Evolutionary conservation across 177 flowering plant species (phyloP).

Genomic region (Vitis hybrid): DNA sequence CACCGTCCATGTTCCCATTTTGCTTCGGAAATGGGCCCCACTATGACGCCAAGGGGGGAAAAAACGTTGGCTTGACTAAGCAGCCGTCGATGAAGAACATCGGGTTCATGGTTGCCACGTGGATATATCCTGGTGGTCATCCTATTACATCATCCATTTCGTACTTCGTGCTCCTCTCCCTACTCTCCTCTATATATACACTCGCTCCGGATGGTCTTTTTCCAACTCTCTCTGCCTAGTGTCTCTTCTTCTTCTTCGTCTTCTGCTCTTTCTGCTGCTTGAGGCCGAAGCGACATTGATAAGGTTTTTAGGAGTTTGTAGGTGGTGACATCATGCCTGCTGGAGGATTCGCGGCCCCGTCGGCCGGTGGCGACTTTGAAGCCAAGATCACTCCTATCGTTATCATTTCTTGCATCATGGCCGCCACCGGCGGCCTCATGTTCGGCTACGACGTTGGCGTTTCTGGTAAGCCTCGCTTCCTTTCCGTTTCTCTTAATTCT

Average conservation of each 20-base stretch:
- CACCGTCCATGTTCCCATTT: neutral
- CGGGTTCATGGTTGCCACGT: neutral
- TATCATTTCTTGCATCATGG: slow-evolving; percentile 87
- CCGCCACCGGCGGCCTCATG: slow-evolving; percentile 94
- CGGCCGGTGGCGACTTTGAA: slow-evolving; percentile 58
- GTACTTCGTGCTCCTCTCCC: neutral
- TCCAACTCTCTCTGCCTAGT: too few relatives aligned
- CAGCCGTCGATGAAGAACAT: too few relatives aligned
- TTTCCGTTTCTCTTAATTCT: neutral
- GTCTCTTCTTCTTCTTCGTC: neutral
- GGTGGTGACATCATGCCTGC: slow-evolving; percentile 21
- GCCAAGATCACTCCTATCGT: slow-evolving; percentile 88
- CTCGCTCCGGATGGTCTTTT: neutral
- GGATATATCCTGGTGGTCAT: neutral
- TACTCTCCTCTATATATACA: too few relatives aligned
- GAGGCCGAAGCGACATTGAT: neutral
- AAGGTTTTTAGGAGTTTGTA: too few relatives aligned
- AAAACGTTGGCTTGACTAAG: too few relatives aligned
- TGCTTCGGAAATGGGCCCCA: too few relatives aligned
- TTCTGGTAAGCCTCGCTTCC: slow-evolving; percentile 47
- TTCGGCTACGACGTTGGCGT: slow-evolving; percentile 95
- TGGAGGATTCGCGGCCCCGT: slow-evolving; percentile 56
- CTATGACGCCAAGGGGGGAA: too few relatives aligned
- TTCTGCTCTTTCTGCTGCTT: neutral
- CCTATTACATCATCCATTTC: neutral